Conservation (phyloP, 345 rosid genomes). For the Mallotus nudiflorus region DNA sequence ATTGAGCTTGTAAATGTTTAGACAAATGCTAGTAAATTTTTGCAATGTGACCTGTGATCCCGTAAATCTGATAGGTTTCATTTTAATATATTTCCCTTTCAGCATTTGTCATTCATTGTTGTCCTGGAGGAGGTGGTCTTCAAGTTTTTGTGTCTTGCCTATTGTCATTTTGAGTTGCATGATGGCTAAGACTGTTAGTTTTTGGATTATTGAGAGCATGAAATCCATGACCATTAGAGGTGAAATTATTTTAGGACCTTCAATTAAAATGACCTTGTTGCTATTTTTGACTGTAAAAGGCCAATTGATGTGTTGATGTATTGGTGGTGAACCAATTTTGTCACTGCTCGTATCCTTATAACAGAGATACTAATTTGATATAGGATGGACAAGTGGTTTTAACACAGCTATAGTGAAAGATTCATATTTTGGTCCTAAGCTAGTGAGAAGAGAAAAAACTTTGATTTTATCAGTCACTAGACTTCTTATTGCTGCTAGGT, state of each 20-base stretch:
- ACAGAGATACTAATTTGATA: too few relatives aligned
- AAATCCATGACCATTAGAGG: neutral
- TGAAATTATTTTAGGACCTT: neutral
- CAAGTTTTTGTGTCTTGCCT: neutral
- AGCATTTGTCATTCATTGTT: neutral
- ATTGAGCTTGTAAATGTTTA: too few relatives aligned
- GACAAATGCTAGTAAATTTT: too few relatives aligned
- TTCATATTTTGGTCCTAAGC: neutral
- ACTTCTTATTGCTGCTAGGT: neutral
- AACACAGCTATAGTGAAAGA: neutral
- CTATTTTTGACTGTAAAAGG: neutral
- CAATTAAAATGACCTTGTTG: neutral
- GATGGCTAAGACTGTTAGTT: neutral
- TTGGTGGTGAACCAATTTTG: neutral
- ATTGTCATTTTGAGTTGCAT: neutral
- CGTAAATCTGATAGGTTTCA: neutral
- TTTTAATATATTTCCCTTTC: neutral
- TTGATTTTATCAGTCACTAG: neutral
- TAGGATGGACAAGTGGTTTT: slow-evolving; percentile 8
- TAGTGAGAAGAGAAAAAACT: neutral
- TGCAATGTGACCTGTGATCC: neutral
- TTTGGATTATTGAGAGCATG: neutral
- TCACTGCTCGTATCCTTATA: neutral
- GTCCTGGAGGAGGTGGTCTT: neutral
- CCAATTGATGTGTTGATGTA: neutral